Evolutionary conservation across 345 rosid species (phyloP), one percentile per base, ranked within the genome.

Genomic region (Chamaenerion angustifolium): DNA sequence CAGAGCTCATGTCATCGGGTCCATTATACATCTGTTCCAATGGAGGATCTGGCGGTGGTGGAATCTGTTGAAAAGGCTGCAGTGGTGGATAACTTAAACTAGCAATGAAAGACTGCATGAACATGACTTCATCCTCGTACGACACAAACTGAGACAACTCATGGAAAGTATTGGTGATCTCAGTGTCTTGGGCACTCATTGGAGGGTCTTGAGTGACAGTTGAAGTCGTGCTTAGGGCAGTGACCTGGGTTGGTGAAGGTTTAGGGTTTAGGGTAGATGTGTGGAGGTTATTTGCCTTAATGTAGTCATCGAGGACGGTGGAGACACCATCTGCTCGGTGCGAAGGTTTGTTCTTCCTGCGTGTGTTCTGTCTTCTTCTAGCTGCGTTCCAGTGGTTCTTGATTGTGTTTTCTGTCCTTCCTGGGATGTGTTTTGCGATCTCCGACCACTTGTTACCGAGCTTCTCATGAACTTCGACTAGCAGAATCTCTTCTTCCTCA

Each of bases 381-480:
- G 98, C 83, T 0, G 98, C 94, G 35, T 90, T 90, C 95, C 98
- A 90, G 45, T 90, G 98, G 53, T 90, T 90, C 71, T 90, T 90
- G 42, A 90, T 81, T 12, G 95, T 56, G 56, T 90, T 90, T 62
- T 90, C 98, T 9, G 88, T 90, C 55, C 98, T 71, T 55, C 96
- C 94, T 0, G 77, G 88, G 47, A 90, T 81, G 48, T 64, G 56
- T 63, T 83, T 90, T 0, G 95, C 95, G 3, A 90, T 90, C 76
- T 83, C 96, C 1, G 98, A 95, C 98, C 96, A 90, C 45, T 78
- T 68, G 69, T 90, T 90, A 13, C 35, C 10, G 1, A 17, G 16
- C 19, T 16, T 15, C 42, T 21, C 52, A 55, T 59, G 49, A 45
- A 7, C 7, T 31, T 31, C 37, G 42, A 51, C 10, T 46, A 23